Evolutionary conservation across 2,329 filamentous ascomycete species (phyloP).

Genomic region (Colletotrichum cuscutae): DNA sequence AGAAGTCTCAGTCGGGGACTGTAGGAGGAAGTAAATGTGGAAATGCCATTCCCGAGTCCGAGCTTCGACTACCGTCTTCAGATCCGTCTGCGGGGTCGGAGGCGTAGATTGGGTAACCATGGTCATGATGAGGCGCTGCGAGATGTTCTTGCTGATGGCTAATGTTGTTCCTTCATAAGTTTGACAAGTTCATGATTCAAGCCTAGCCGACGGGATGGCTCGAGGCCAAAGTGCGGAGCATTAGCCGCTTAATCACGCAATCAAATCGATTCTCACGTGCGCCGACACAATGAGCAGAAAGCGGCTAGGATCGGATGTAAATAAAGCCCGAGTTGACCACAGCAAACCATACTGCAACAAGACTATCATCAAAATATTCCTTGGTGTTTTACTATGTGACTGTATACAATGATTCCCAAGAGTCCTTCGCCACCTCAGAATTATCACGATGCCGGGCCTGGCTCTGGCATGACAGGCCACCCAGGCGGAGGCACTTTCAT

Average conservation of each 20-base stretch:
- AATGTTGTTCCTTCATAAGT: background rate
- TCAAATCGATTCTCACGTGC: background rate
- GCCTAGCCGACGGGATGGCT: background rate
- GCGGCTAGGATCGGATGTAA: background rate
- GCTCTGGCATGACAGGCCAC: constrained; percentile 13
- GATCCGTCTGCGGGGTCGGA: constrained; percentile 39
- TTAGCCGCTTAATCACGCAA: background rate
- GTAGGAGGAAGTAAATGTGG: constrained; percentile 47
- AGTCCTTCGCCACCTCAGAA: background rate
- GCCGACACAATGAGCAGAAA: background rate
- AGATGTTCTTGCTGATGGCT: background rate
- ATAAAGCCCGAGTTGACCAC: background rate
- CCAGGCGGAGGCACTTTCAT: constrained; percentile 13
- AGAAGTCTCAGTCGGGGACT: constrained; percentile 44
- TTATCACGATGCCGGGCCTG: background rate
- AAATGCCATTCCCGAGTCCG: constrained; percentile 47
- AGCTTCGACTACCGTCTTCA: constrained; percentile 43
- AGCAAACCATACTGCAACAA: background rate
- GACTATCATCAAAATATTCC: background rate
- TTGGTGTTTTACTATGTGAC: background rate
- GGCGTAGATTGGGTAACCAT: constrained; percentile 34
- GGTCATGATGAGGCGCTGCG: constrained; percentile 12
- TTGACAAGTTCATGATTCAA: background rate
- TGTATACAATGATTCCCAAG: background rate
- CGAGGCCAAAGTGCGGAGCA: background rate